Evolutionary conservation across 257 asterid genomes (phyloP), one percentile per base, ranked within the genome.

Genomic region (Verbascum thapsus): DNA sequence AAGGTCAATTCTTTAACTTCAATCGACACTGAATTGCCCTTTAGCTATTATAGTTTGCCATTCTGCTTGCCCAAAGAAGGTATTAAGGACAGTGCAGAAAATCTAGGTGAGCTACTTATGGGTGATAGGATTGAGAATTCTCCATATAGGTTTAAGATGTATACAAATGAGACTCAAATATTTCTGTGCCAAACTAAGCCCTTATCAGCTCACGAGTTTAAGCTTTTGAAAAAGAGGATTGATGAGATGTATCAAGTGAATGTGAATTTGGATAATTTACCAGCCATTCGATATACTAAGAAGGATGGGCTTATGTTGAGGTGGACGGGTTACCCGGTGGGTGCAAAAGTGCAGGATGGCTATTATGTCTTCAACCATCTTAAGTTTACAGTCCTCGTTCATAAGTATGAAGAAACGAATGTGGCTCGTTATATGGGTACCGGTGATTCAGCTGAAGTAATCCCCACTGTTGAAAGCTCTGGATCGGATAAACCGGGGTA

Each of bases 111-210:
- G 88, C 81, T 90, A 39, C 94, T 90, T 9, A 87, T 90, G 97
- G 97, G 97, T 38, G 97, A 90, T 73, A 78, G 95, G 79, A 90
- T 87, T 17, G 97, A 90, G 84, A 87, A 81, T 62, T 90, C 97
- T 10, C 97, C 96, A 9, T 83, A 87, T 69, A 77, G 83, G 78
- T 90, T 90, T 72, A 90, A 90, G 83, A 87, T 82, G 96, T 72
- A 73, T 39, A 73, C 78, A 7, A 90, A 87, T 66, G 95, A 90
- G 82, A 61, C 90, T 0, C 88, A 83, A 19, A 72, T 90, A 16
- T 87, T 85, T 64, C 56, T 85, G 30, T 90, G 97, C 75, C 84
- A 83, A 61, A 78, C 96, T 3, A 80, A 83, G 70, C 90, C 95
- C 48, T 57, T 90, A 67, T 83, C 87, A 0, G 82, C 79, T 15